Evolutionary conservation across 169 alveolate species (phyloP), one percentile per base, ranked within the genome.

Genomic region (Besnoitia besnoiti): DNA sequence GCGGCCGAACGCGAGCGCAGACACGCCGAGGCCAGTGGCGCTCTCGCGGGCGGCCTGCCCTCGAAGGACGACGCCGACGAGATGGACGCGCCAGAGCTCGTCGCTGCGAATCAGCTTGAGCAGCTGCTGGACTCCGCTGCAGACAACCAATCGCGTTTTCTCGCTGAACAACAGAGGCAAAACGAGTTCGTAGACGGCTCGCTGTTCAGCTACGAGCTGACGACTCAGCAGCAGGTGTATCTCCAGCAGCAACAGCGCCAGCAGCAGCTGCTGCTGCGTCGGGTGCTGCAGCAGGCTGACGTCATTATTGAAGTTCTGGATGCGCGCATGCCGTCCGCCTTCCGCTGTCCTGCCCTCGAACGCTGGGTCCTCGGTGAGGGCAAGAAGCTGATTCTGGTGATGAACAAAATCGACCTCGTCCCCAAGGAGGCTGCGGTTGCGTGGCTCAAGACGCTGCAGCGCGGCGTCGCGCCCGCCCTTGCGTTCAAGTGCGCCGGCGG

Each of bases 241-340:
- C 85, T 90, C n/a, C 85, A 94, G 51, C 80, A 89, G 27, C 76
- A 55, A 59, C 75, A 93, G 90, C 90, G 89, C 94, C 85, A 93
- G 90, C 90, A 93, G 89, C 91, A 75, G 85, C 87, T 51, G 80
- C 93, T 89, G 67, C 67, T 94, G 55, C 96, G 97, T 59, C 95
- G 95, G 88, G 97, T 97, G 50, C 94, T 98, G 75, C 98, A 97
- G 67, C 95, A 96, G 42, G 94, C 99, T 21, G 99, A 98, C 94
- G 97, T 97, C 87, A 91, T 98, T 44, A 89, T 98, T 62, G 98
- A 98, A 80, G 98, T 98, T 5, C 94, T 98, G 67, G 99, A 98
- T 95, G 98, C 99, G 4, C 95, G 99, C 95, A 99, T 97, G 91
- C 99, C 99, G 30, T 89, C 94, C 67, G 98, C 98, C 40, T 97